Base-by-base conservation (phyloP, 176 grass and related monocot species). In the Ananas comosus region DNA sequence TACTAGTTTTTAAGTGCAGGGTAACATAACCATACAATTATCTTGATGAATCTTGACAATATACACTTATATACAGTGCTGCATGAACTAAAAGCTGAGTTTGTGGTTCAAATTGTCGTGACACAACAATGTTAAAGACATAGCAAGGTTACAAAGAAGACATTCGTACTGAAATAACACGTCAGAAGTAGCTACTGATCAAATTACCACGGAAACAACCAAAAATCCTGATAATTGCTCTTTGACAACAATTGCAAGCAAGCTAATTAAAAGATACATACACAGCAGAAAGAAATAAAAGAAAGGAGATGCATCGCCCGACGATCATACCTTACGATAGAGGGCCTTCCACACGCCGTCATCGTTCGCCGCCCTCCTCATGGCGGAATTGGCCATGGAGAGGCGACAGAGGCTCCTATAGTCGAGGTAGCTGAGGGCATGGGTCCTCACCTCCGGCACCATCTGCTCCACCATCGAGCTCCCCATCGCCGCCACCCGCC, bases 381-480 rank as follows among this genome's bases (percentile, higher is more conserved):
- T 99, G 63, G 90, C 87, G 10, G 90, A 88, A 73, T 99, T 99
- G 33, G 95, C 91, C 95, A 99, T 99, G 12, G 95, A 99, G 80
- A 99, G 85, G 70, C 85, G 84, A 72, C 90, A 99, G 49, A 99
- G 88, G 73, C 95, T 99, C 51, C 85, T 94, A 50, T 80, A 99
- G 74, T 99, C 95, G 49, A 99, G 80, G 81, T 91, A 99, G 74
- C 90, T 99, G 54, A 99, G 95, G 19, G 87, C 89, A 74, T 99
- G 90, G 61, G 87, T 99, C 42, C 90, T 94, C 64, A 99, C 94
- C 84, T 99, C 90, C 47, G 90, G 95, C 80, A 94, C 95, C 80
- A 99, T 82, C 70, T 94, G 95, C 80, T 99, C 90, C 90, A 99
- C 91, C 95, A 99, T 99, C 79, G 95, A 99, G 27, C 73, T 81